Evolutionary conservation across 83 land plant species (phyloP), one percentile per base, ranked within the genome.

Genomic region (Picea engelmannii): DNA sequence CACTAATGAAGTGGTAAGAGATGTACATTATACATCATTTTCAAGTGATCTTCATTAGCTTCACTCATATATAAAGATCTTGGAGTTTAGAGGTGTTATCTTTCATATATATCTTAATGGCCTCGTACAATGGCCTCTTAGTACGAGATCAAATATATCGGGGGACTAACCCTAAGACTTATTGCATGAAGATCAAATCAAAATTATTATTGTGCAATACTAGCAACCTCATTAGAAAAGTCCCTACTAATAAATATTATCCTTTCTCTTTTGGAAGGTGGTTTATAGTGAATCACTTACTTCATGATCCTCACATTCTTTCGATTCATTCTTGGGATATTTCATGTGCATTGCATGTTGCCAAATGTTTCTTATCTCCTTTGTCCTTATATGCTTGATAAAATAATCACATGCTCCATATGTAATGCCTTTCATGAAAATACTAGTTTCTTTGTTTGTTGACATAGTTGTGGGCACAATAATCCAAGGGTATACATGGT

Each of bases 361-460:
- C 95, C 95, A 94, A 81, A 94, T 94, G 55, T 94, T 94, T 4
- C 89, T 71, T 20, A 94, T 86, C 74, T 94, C 96, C 78, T 94
- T 87, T 91, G 90, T 92, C 81, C 94, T 67, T 4, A 92, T 87
- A 12, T 93, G 96, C 83, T 94, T 94, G n/a, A 94, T 90, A 38
- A 94, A 92, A 52, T 90, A 94, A 83, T 94, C 96, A 67, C 96
- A 94, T 2, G 96, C 96, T 18, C 96, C 96, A 74, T 94, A 90
- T 52, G 86, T 90, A 13, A 94, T 91, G 4, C 94, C 92, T 85
- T 90, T 94, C 95, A 94, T 92, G 2, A 94, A 93, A 69, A 89
- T 84, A 58, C 90, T 87, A 31, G 93, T 94, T 63, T 94, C 96
- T 35, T 91, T 93, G 85, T 90, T 89, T 21, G 87, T 90, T 40